Evolutionary conservation across 306 rosid species (phyloP).

Genomic region (Sicyos baderoa): DNA sequence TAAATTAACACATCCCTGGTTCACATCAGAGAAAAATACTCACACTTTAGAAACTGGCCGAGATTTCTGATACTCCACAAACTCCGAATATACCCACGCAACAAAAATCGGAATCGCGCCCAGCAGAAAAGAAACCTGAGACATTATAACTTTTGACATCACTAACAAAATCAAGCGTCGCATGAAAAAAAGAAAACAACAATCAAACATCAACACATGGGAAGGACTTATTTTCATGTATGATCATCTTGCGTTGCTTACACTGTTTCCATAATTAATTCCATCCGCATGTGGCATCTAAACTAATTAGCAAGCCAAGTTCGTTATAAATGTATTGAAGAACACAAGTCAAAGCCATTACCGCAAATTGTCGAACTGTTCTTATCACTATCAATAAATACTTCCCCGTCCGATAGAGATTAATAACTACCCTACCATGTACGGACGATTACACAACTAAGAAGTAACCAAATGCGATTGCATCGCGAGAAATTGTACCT

Average conservation of each 20-base stretch:
- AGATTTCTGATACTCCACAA: constrained; percentile 65
- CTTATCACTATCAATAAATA: not conserved
- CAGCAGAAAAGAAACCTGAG: constrained; percentile 80
- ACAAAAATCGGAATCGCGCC: constrained; percentile 82
- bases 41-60: constrained; percentile 68
- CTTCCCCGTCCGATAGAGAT: not conserved
- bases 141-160: constrained; percentile 13
- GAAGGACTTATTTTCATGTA: not conserved
- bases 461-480: not conserved
- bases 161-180: not conserved
- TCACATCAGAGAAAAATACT: constrained; percentile 29
- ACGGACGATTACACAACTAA: constrained; percentile 1
- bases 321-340: not conserved
- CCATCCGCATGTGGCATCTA: not conserved
- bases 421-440: not conserved
- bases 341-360: not conserved
- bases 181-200: not conserved
- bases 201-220: not conserved
- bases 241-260: constrained; percentile 1
- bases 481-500: constrained; percentile 13
- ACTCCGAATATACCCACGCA: constrained; percentile 91
- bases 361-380: not conserved
- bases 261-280: constrained; percentile 10
- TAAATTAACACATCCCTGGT: not conserved
- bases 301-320: not conserved